Evolutionary conservation across 352 stramenopile species (phyloP).

Genomic region (Phytophthora quininea): DNA sequence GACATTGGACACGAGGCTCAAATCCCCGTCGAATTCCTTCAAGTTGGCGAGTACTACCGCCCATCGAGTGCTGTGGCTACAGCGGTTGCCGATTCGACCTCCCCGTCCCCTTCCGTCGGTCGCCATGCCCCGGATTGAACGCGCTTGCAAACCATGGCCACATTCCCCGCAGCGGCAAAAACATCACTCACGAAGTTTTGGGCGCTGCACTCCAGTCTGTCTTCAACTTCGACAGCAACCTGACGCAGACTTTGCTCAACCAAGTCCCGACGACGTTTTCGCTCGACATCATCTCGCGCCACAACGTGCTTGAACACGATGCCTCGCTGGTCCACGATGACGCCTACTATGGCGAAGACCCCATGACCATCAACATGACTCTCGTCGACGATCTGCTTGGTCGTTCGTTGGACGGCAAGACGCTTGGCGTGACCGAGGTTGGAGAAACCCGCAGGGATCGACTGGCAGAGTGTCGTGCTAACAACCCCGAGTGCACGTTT

Average conservation of each 20-base stretch:
- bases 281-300: slow-evolving; percentile 33
- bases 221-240: slow-evolving; percentile 32
- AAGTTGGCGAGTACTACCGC: slow-evolving; percentile 38
- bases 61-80: slow-evolving; percentile 35
- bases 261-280: slow-evolving; percentile 32
- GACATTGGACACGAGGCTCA: slow-evolving; percentile 12
- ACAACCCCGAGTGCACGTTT: slow-evolving; percentile 45
- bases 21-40: slow-evolving; percentile 20
- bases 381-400: slow-evolving; percentile 25
- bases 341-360: slow-evolving; percentile 30
- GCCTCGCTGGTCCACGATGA: slow-evolving; percentile 37
- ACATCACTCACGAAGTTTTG: slow-evolving; percentile 35
- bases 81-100: slow-evolving; percentile 29
- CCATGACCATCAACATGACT: slow-evolving; percentile 27
- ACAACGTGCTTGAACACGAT: slow-evolving; percentile 64
- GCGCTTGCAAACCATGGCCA: slow-evolving; percentile 59
- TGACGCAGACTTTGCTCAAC: slow-evolving; percentile 25
- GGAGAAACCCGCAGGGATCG: slow-evolving; percentile 29
- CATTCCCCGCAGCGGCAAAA: slow-evolving; percentile 51
- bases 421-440: slow-evolving; percentile 24
- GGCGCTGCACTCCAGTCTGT: slow-evolving; percentile 29
- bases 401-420: slow-evolving; percentile 23
- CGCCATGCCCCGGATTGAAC: slow-evolving; percentile 53
- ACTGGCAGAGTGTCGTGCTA: slow-evolving; percentile 18
- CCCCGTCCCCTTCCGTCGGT: slow-evolving; percentile 33